Percentiles rank a stretch among this genome's conserved stretches.
Evolutionary conservation across 2,329 filamentous ascomycete genomes (phyloP).

Genomic region (Akanthomyces uredinophilus): DNA sequence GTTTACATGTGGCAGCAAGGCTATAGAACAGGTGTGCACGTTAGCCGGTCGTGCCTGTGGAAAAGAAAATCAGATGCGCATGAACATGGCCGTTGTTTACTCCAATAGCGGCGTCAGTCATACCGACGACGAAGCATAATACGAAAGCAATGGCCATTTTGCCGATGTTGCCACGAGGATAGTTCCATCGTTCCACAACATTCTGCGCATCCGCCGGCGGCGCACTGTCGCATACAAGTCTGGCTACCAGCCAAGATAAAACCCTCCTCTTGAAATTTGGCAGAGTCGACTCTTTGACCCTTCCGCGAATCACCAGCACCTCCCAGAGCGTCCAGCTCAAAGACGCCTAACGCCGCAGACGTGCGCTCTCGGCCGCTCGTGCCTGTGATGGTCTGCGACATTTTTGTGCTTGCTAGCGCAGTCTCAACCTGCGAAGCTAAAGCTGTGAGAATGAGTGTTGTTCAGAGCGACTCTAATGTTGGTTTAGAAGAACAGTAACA

Average conservation of each 20-base stretch:
- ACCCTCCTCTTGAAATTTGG: neutral
- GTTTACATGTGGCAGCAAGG: slow-evolving; percentile 36
- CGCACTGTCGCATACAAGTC: neutral
- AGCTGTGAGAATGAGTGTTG: neutral
- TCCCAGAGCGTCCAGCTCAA: neutral
- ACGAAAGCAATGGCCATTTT: slow-evolving; percentile 44
- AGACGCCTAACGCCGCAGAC: neutral
- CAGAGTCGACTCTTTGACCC: neutral
- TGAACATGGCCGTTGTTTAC: slow-evolving; percentile 31
- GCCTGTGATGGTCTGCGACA: slow-evolving; percentile 1
- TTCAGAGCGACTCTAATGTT: neutral
- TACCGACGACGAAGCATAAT: slow-evolving; percentile 55
- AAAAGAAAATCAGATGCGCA: neutral
- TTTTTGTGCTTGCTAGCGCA: neutral
- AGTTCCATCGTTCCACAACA: slow-evolving; percentile 32
- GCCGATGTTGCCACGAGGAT: slow-evolving; percentile 28
- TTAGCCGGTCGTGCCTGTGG: neutral
- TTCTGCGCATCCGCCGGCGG: slow-evolving; percentile 25
- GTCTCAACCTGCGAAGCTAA: neutral
- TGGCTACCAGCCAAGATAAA: neutral
- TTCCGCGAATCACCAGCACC: neutral
- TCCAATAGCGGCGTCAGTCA: slow-evolving; percentile 59
- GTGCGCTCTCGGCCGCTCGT: neutral
- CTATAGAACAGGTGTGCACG: slow-evolving; percentile 25
- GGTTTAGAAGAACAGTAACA: too few relatives aligned